phyloP scores from a whole-genome alignment of 2,329 filamentous ascomycete genomes.

The Hyphodiscus sp. region DNA sequence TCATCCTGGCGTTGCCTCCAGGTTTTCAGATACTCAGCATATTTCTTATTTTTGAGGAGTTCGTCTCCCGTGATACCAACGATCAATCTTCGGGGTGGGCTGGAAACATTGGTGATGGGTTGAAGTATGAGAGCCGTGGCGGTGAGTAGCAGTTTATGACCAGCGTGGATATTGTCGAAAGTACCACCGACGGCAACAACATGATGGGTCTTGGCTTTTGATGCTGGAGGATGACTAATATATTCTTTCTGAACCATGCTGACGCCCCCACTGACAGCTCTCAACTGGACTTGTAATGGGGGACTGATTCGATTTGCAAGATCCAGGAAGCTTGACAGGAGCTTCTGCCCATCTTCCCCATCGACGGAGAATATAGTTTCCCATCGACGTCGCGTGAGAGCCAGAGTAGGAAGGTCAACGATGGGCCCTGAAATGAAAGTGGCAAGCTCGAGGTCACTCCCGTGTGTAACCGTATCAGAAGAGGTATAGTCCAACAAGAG shows the following conservation, averaged over 20 bases:
- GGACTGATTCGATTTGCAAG: conserved; percentile 41
- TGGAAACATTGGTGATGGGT: conserved; percentile 35
- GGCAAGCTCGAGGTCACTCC: conserved; percentile 35
- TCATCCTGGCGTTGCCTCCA: conserved; percentile 69
- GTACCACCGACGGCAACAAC: conserved; percentile 83
- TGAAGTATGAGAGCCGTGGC: conserved; percentile 68
- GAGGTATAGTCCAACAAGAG: conserved; percentile 61
- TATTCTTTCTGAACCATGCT: conserved; percentile 34
- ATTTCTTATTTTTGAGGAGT: conserved; percentile 83
- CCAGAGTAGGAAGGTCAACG: conserved; percentile 44
- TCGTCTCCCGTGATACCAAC: conserved; percentile 87
- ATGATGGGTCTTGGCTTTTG: conserved; percentile 36
- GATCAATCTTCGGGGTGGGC: conserved; percentile 52
- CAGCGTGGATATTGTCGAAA: conserved; percentile 91
- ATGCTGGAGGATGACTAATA: not conserved
- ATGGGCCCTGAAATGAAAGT: conserved; percentile 30
- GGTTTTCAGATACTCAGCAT: conserved; percentile 69
- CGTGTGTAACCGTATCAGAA: conserved; percentile 36
- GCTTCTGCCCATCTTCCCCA: conserved; percentile 54
- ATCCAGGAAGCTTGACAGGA: conserved; percentile 45
- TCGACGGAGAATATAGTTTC: conserved; percentile 58
- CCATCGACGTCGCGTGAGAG: conserved; percentile 53
- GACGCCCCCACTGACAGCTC: conserved; percentile 47
- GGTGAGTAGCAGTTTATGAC: conserved; percentile 94
- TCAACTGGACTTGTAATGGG: conserved; percentile 44